Conservation (phyloP, 2,329 filamentous ascomycete species). For the Neopestalotiopsis rosae region DNA sequence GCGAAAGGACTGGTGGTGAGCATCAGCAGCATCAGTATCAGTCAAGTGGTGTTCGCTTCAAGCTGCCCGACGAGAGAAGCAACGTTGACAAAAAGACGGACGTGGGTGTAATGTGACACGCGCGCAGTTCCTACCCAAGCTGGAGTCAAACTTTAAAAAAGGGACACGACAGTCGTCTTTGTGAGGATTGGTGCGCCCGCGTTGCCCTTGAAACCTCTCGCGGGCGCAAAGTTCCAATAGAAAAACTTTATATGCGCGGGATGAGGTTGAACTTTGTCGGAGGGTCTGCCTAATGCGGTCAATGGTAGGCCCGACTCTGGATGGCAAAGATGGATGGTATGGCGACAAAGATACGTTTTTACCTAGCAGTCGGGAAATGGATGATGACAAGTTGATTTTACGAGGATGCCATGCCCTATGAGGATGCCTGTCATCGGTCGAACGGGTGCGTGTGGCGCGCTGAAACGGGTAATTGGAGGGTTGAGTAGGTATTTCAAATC, state of each 20-base stretch:
- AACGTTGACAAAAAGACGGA: not conserved
- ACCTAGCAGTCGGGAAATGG: not conserved
- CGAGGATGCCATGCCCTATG: not conserved
- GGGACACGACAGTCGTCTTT: not conserved
- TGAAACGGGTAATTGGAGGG: not conserved
- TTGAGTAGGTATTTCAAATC: not conserved
- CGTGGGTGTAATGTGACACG: not conserved
- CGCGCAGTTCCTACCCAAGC: not conserved
- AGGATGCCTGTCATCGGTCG: not conserved
- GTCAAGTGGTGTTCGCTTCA: not conserved
- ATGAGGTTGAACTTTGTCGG: conserved; percentile 7
- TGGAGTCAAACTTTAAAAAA: not conserved
- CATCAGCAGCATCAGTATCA: not conserved
- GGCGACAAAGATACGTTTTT: not conserved
- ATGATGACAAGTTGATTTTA: not conserved
- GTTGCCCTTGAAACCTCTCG: not conserved
- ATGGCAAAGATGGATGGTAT: not conserved
- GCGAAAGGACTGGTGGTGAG: not conserved
- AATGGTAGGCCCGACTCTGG: not conserved
- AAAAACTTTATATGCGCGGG: conserved; percentile 9
- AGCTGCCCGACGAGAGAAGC: not conserved
- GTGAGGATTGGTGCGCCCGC: not conserved
- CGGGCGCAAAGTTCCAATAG: conserved; percentile 6
- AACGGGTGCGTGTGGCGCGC: not conserved
- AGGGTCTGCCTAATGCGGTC: conserved; percentile 2